Percentiles rank a stretch among this genome's conserved stretches.
Evolutionary conservation across 2,329 filamentous ascomycete species (phyloP).

Genomic region (Nakataea oryzae): DNA sequence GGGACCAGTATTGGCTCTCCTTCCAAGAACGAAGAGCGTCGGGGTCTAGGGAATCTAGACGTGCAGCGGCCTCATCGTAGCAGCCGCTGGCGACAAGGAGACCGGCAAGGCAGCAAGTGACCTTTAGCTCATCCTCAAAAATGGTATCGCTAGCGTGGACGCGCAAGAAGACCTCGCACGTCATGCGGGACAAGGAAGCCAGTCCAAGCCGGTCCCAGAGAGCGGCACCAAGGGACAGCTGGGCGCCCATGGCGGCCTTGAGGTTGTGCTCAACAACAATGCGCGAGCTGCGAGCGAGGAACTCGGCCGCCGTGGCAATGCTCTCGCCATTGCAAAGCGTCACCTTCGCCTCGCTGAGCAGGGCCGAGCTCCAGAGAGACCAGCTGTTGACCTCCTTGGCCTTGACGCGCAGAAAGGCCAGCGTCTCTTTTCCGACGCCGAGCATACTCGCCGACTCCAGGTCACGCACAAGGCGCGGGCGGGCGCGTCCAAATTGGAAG

Average conservation of each 20-base stretch:
- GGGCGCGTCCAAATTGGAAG: conserved; percentile 79
- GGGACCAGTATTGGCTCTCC: conserved; percentile 2
- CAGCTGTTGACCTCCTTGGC: conserved; percentile 82
- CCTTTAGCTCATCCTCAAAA: conserved; percentile 70
- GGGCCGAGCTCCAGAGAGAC: conserved; percentile 69
- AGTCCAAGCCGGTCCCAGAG: conserved; percentile 68
- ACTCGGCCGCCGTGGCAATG: conserved; percentile 56
- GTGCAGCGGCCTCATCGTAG: conserved; percentile 57
- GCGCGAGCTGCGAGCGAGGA: conserved; percentile 72
- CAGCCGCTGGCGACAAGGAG: conserved; percentile 55
- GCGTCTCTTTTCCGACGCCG: conserved; percentile 68
- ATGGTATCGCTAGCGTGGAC: conserved; percentile 51
- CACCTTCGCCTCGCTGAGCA: conserved; percentile 79
- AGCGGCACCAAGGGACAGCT: conserved; percentile 56
- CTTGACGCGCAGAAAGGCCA: conserved; percentile 75
- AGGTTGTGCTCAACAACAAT: conserved; percentile 70
- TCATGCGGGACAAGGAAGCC: conserved; percentile 41
- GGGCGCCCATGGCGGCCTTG: conserved; percentile 60
- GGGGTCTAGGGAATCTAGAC: conserved; percentile 33
- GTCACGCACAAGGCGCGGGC: conserved; percentile 62
- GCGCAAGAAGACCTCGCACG: conserved; percentile 64
- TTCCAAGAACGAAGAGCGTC: conserved; percentile 6
- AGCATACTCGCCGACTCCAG: conserved; percentile 53
- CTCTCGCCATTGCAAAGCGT: conserved; percentile 62
- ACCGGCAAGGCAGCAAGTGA: conserved; percentile 61